Conservation (phyloP, 129 eudicot genomes). For the Helianthus tuberosus region DNA sequence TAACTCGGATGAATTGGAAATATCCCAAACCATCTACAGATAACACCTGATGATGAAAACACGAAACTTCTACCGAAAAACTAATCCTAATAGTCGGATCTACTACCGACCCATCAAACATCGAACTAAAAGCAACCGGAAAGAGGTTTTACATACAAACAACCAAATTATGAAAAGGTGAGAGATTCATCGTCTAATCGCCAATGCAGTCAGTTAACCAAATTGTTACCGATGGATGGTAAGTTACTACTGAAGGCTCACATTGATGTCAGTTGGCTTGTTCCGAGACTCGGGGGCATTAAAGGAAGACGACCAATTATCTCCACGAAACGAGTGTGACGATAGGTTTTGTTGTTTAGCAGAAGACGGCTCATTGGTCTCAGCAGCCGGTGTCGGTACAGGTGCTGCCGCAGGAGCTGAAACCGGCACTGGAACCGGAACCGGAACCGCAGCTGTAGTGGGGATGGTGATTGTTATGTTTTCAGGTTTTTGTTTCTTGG, state of each 20-base stretch:
- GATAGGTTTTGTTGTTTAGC: slow-evolving; percentile 46
- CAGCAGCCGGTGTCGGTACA: slow-evolving; percentile 31
- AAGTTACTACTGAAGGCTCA: slow-evolving; percentile 48
- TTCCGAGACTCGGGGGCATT: slow-evolving; percentile 51
- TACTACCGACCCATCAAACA: slow-evolving; percentile 34
- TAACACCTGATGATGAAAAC: slow-evolving; percentile 14
- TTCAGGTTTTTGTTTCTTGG: slow-evolving; percentile 69
- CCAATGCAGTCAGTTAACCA: slow-evolving; percentile 41
- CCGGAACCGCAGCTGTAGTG: slow-evolving; percentile 38
- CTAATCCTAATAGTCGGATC: slow-evolving; percentile 35
- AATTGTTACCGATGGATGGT: slow-evolving; percentile 15
- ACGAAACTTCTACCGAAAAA: slow-evolving; percentile 27
- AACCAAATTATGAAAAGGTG: slow-evolving; percentile 27
- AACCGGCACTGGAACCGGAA: slow-evolving; percentile 18
- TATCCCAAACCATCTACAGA: slow-evolving; percentile 30
- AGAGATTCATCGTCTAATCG: slow-evolving; percentile 26
- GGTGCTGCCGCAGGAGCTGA: slow-evolving; percentile 14
- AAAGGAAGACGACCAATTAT: slow-evolving; percentile 60
- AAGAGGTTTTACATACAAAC: slow-evolving; percentile 43
- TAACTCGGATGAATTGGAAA: slow-evolving; percentile 25
- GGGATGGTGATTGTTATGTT: slow-evolving; percentile 36
- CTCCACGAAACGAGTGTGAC: slow-evolving; percentile 60
- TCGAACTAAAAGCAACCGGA: slow-evolving; percentile 30
- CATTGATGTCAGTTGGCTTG: slow-evolving; percentile 75
- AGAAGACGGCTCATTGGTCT: slow-evolving; percentile 38